A percentile compares a stretch with the other conserved stretches of the same genome.
Conservation (phyloP, 768 basidiomycete species). For the Mycena maculata region DNA sequence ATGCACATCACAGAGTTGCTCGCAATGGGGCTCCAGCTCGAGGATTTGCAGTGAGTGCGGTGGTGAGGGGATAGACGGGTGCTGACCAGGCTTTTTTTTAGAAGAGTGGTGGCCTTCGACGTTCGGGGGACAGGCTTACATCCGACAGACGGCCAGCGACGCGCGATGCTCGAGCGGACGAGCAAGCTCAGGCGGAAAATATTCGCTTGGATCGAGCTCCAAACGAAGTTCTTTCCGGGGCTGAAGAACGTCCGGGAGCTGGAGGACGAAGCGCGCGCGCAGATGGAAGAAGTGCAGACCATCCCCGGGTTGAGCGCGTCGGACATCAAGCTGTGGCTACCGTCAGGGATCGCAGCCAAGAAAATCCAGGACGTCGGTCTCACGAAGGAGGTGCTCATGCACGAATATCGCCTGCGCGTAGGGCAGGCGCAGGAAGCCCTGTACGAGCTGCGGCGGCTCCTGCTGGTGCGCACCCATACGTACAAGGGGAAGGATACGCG, state of each 20-base stretch:
- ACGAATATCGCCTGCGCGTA: slow-evolving; percentile 38
- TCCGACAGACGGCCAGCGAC: slow-evolving; percentile 33
- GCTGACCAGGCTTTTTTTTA: background rate
- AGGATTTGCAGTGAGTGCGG: slow-evolving; percentile 28
- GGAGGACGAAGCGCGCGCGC: background rate
- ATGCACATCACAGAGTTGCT: slow-evolving; percentile 21
- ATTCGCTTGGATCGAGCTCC: slow-evolving; percentile 32
- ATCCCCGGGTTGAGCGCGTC: background rate
- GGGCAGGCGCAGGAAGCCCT: slow-evolving; percentile 43
- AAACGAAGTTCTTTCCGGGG: slow-evolving; percentile 14
- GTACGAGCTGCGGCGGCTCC: slow-evolving; percentile 31
- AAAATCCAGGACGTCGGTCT: background rate
- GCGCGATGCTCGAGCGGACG: slow-evolving; percentile 32
- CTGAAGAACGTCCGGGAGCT: slow-evolving; percentile 22
- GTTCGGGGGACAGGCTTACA: slow-evolving; percentile 15
- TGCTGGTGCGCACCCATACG: slow-evolving; percentile 36
- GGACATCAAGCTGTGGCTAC: slow-evolving; percentile 35
- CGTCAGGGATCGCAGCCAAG: slow-evolving; percentile 30
- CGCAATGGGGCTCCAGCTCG: slow-evolving; percentile 27
- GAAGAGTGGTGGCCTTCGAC: slow-evolving; percentile 16
- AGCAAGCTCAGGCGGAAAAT: slow-evolving; percentile 28
- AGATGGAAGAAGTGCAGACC: background rate
- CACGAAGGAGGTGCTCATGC: slow-evolving; percentile 9
- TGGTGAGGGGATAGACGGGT: background rate
- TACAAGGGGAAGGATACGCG: slow-evolving; percentile 37